phyloP scores from a whole-genome alignment of 2,329 filamentous ascomycete species.

The Pseudocercospora cruenta region DNA sequence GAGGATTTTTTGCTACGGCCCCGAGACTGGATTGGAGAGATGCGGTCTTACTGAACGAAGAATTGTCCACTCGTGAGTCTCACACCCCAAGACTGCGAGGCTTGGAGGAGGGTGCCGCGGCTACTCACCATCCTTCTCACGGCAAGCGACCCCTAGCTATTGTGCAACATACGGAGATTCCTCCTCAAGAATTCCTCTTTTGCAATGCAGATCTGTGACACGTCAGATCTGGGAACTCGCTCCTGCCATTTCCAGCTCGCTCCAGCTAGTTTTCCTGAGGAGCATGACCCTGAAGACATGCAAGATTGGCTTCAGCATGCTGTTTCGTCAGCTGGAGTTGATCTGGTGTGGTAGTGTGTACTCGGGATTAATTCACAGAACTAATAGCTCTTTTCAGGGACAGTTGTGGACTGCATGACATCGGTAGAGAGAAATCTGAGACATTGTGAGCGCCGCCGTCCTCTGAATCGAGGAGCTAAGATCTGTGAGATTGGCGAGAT shows the following conservation, averaged over 20 bases:
- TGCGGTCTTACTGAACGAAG: not conserved
- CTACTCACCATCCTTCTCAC: too few species aligned
- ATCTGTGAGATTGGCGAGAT: constrained; percentile 5
- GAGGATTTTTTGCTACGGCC: too few species aligned
- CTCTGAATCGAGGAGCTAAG: not conserved
- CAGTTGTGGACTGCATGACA: not conserved
- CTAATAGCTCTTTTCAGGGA: not conserved
- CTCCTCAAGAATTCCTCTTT: too few species aligned
- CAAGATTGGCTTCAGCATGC: not conserved
- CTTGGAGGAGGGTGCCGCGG: too few species aligned
- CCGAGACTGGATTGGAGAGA: too few species aligned
- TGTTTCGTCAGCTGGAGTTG: not conserved
- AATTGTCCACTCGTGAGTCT: not conserved
- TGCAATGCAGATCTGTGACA: too few species aligned
- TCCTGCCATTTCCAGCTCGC: too few species aligned
- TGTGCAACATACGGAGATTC: not conserved
- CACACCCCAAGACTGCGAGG: too few species aligned
- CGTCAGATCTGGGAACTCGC: too few species aligned
- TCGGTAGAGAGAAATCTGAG: not conserved
- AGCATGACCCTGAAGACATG: not conserved
- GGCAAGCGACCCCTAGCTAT: not conserved
- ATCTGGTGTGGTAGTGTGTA: not conserved
- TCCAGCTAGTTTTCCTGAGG: too few species aligned
- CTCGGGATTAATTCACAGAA: too few species aligned
- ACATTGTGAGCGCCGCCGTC: not conserved